Evolutionary conservation across 768 basidiomycete genomes (phyloP).

Genomic region (Myochromella boudieri): DNA sequence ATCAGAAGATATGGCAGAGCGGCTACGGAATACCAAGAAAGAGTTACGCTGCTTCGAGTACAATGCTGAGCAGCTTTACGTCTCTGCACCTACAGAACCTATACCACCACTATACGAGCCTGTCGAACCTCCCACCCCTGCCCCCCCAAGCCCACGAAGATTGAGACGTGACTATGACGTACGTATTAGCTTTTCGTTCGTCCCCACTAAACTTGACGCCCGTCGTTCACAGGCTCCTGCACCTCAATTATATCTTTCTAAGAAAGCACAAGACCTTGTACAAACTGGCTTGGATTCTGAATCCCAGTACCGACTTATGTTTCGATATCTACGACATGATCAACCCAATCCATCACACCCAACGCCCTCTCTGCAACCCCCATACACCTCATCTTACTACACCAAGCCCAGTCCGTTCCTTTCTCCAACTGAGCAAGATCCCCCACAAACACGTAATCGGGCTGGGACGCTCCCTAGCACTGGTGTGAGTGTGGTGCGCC

Average conservation of each 20-base stretch:
- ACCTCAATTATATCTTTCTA: slow-evolving; percentile 1
- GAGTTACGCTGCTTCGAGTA: slow-evolving; percentile 47
- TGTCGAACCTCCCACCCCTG: slow-evolving; percentile 6
- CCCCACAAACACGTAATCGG: slow-evolving; percentile 20
- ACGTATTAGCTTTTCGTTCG: background rate
- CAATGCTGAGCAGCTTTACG: slow-evolving; percentile 45
- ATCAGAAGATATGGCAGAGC: slow-evolving; percentile 48
- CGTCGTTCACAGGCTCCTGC: slow-evolving; percentile 5
- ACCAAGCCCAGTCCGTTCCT: slow-evolving; percentile 36
- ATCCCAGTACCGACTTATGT: slow-evolving; percentile 6
- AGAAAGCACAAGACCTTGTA: slow-evolving; percentile 2
- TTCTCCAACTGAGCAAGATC: slow-evolving; percentile 17
- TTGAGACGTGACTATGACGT: slow-evolving; percentile 3
- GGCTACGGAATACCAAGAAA: slow-evolving; percentile 40
- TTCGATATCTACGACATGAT: slow-evolving; percentile 9
- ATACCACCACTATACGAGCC: slow-evolving; percentile 24
- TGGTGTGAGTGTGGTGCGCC: slow-evolving; percentile 33
- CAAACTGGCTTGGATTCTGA: slow-evolving; percentile 7
- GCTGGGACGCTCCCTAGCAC: slow-evolving; percentile 24
- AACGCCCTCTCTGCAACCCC: slow-evolving; percentile 15
- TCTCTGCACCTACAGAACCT: slow-evolving; percentile 34
- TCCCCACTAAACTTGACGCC: background rate
- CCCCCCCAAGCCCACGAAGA: slow-evolving; percentile 6
- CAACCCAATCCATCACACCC: slow-evolving; percentile 12
- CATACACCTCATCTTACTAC: slow-evolving; percentile 17